A percentile compares a stretch with the other conserved stretches of the same genome.
Conservation (phyloP, 2,329 filamentous ascomycete genomes). For the Ilyonectria destructans region DNA sequence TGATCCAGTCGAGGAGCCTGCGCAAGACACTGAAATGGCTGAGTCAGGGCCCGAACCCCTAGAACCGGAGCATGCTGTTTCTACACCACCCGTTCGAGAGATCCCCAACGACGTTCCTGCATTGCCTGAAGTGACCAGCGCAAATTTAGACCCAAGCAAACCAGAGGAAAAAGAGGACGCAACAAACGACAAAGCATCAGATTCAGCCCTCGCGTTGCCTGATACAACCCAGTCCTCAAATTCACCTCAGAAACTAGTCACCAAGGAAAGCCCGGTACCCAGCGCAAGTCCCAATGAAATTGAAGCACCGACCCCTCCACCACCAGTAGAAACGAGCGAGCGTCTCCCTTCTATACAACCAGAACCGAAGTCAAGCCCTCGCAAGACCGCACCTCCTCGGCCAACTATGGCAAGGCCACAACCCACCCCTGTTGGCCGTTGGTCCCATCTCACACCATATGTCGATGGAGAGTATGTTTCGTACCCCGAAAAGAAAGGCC, state of each 20-base stretch:
- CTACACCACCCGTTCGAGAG: slow-evolving; percentile 19
- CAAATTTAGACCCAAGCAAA: slow-evolving; percentile 2
- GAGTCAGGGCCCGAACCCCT: slow-evolving; percentile 19
- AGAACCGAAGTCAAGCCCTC: slow-evolving; percentile 44
- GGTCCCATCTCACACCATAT: slow-evolving; percentile 60
- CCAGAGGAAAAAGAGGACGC: slow-evolving; percentile 26
- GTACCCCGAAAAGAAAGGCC: slow-evolving; percentile 58
- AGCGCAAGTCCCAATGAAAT: slow-evolving; percentile 39
- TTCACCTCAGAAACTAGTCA: slow-evolving; percentile 26
- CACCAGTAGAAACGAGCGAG: slow-evolving; percentile 35
- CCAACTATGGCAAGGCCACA: slow-evolving; percentile 47
- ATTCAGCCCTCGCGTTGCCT: slow-evolving; percentile 6
- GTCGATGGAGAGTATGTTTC: slow-evolving; percentile 57
- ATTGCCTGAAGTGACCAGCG: slow-evolving; percentile 22
- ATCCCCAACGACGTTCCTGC: slow-evolving; percentile 1
- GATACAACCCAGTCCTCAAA: slow-evolving; percentile 26
- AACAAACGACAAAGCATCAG: slow-evolving; percentile 22
- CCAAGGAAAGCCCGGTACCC: slow-evolving; percentile 35
- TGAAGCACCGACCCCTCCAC: slow-evolving; percentile 39
- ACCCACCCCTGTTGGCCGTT: slow-evolving; percentile 53
- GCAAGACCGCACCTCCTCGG: slow-evolving; percentile 35
- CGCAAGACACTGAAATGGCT: slow-evolving; percentile 41
- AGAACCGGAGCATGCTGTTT: background rate
- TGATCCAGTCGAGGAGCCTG: slow-evolving; percentile 31
- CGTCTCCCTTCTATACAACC: slow-evolving; percentile 40